Evolutionary conservation across 2,329 filamentous ascomycete genomes (phyloP).

Genomic region (Fusarium nodosum): DNA sequence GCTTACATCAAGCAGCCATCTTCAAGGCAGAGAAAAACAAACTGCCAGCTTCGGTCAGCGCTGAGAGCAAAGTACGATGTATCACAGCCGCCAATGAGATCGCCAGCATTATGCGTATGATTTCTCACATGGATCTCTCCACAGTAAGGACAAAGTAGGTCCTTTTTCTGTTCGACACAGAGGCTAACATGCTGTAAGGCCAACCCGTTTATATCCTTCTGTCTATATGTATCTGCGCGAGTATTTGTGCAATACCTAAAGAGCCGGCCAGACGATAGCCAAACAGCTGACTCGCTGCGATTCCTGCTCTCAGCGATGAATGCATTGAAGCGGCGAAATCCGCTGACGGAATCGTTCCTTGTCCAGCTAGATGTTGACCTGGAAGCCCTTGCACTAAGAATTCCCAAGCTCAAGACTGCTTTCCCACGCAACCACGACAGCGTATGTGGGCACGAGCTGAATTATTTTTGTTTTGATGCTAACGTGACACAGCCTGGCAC

Average conservation of each 20-base stretch:
- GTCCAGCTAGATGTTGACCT: conserved; percentile 94
- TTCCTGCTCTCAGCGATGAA: conserved; percentile 94
- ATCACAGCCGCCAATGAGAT: conserved; percentile 95
- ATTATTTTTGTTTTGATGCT: conserved; percentile 26
- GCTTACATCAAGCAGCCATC: conserved; percentile 97
- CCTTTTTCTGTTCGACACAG: neutral
- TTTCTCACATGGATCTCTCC: conserved; percentile 89
- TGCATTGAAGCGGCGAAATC: conserved; percentile 87
- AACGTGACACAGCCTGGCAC: conserved; percentile 50
- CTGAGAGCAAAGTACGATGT: conserved; percentile 92
- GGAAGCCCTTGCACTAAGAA: conserved; percentile 76
- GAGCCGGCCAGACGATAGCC: conserved; percentile 86
- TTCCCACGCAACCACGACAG: conserved; percentile 67
- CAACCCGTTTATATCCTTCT: conserved; percentile 96
- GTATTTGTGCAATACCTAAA: conserved; percentile 98
- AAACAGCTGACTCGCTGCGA: conserved; percentile 83
- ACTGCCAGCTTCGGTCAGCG: conserved; percentile 80
- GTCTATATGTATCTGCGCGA: conserved; percentile 92
- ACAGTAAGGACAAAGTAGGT: conserved; percentile 68
- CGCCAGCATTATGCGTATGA: conserved; percentile 93
- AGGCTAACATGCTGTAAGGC: conserved; percentile 68
- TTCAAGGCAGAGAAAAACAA: conserved; percentile 95
- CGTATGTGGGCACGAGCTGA: conserved; percentile 56
- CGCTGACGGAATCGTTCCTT: conserved; percentile 92
- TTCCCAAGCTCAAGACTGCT: conserved; percentile 68